Evolutionary conservation across 1,284 basidiomycete genomes (phyloP).

Genomic region (Kwoniella shivajii): DNA sequence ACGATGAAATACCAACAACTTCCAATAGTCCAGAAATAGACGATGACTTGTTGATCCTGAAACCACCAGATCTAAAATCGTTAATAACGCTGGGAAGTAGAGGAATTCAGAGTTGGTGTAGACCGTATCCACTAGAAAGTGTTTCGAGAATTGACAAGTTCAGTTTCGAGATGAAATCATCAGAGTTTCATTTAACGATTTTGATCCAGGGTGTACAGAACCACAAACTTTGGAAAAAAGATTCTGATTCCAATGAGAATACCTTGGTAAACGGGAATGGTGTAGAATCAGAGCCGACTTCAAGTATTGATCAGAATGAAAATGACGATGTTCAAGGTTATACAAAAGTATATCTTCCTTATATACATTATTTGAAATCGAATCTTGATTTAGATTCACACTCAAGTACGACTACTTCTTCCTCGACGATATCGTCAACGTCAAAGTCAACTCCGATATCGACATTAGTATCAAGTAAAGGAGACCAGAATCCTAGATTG

Average conservation of each 20-base stretch:
- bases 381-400: no score
- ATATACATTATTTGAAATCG: slow-evolving; percentile 68
- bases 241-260: not conserved
- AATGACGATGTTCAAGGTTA: slow-evolving; percentile 60
- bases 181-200: slow-evolving; percentile 67
- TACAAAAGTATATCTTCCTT: slow-evolving; percentile 69
- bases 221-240: not conserved
- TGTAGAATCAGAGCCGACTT: not conserved
- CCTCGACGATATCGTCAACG: no score
- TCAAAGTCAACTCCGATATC: not conserved
- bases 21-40: slow-evolving; percentile 16
- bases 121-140: slow-evolving; percentile 75
- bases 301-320: slow-evolving; percentile 39
- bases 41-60: slow-evolving; percentile 29
- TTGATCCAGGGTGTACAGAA: not conserved
- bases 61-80: slow-evolving; percentile 24
- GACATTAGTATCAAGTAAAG: not conserved
- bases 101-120: slow-evolving; percentile 75
- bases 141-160: slow-evolving; percentile 69
- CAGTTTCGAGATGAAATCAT: slow-evolving; percentile 72
- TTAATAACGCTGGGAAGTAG: slow-evolving; percentile 78
- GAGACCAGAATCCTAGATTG: slow-evolving; percentile 2
- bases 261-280: not conserved
- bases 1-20: slow-evolving; percentile 63
- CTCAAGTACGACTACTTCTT: no score